Percentiles rank a stretch among this genome's conserved stretches.
Evolutionary conservation across 2,329 filamentous ascomycete species (phyloP).

Genomic region (Hawksworthiomyces lignivorus): DNA sequence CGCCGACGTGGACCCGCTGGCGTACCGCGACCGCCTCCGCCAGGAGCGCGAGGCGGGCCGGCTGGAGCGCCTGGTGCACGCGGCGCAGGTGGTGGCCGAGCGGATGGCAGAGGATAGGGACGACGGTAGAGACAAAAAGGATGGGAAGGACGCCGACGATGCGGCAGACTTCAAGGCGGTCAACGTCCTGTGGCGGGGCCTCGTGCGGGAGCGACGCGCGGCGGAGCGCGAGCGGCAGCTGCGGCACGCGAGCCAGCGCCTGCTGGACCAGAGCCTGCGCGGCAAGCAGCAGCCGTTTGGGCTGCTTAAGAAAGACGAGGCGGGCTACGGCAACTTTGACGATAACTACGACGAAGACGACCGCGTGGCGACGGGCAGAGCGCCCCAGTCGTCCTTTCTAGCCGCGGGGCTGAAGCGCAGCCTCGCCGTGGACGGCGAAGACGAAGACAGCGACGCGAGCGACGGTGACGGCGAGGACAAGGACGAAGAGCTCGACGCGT

Average conservation of each 20-base stretch:
- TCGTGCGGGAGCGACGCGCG: slow-evolving; percentile 63
- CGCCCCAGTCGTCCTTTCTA: slow-evolving; percentile 41
- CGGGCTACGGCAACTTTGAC: slow-evolving; percentile 65
- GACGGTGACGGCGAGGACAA: slow-evolving; percentile 66
- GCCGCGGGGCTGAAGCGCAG: slow-evolving; percentile 33
- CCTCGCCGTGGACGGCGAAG: slow-evolving; percentile 55
- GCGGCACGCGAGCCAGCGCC: slow-evolving; percentile 51
- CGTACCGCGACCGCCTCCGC: slow-evolving; percentile 66
- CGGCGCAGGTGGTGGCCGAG: slow-evolving; percentile 78
- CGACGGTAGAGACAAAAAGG: slow-evolving; percentile 10
- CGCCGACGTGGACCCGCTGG: slow-evolving; percentile 49
- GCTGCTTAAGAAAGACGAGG: no score
- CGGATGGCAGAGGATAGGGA: slow-evolving; percentile 55
- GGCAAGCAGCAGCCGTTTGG: no score
- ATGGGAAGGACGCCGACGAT: slow-evolving; percentile 19
- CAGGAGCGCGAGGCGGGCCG: slow-evolving; percentile 62
- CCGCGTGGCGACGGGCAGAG: slow-evolving; percentile 56
- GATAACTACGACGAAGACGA: slow-evolving; percentile 69
- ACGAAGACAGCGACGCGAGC: slow-evolving; percentile 50
- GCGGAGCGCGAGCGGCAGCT: slow-evolving; percentile 60
- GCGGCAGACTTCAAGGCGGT: slow-evolving; percentile 52
- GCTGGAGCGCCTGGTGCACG: slow-evolving; percentile 61
- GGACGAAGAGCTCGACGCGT: slow-evolving; percentile 78
- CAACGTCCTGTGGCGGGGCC: slow-evolving; percentile 70
- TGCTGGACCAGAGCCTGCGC: slow-evolving; percentile 11